A percentile compares a stretch with the other conserved stretches of the same genome.
Conservation (phyloP, 192 early-diverging fungal species). For the Backusella tarrabulga region DNA sequence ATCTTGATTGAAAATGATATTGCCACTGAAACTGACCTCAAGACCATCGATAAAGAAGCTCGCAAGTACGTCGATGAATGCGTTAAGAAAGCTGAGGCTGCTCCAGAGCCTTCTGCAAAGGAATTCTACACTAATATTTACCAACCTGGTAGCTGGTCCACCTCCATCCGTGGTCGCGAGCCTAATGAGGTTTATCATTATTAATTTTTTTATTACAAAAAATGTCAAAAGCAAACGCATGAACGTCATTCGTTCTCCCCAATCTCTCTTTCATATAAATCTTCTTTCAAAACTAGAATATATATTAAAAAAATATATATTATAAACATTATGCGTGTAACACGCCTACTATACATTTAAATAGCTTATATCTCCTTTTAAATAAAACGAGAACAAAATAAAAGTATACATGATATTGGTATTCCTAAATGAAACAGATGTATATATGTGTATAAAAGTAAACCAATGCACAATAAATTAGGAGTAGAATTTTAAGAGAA, state of each 20-base stretch:
- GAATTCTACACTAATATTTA: slow-evolving; percentile 88
- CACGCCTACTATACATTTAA: background rate
- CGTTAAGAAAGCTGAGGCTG: slow-evolving; percentile 76
- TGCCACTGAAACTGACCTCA: slow-evolving; percentile 84
- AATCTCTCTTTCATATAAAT: background rate
- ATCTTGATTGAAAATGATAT: slow-evolving; percentile 69
- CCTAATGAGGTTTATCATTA: slow-evolving; percentile 75
- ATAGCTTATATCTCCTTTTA: background rate
- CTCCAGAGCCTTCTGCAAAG: slow-evolving; percentile 63
- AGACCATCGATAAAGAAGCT: slow-evolving; percentile 92
- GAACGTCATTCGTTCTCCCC: background rate
- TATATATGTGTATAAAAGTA: background rate
- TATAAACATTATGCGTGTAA: background rate
- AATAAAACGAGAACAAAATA: background rate
- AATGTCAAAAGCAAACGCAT: background rate
- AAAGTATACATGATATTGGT: background rate
- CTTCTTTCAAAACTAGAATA: background rate
- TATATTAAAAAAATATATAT: background rate
- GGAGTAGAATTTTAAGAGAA: background rate
- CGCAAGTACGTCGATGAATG: slow-evolving; percentile 85
- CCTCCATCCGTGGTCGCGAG: slow-evolving; percentile 78
- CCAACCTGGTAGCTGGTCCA: slow-evolving; percentile 70
- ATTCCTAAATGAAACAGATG: background rate
- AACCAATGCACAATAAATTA: background rate
- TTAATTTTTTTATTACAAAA: slow-evolving; percentile 12